Evolutionary conservation across 768 basidiomycete genomes (phyloP), one percentile per base, ranked within the genome.

Genomic region (Paxillus involutus): DNA sequence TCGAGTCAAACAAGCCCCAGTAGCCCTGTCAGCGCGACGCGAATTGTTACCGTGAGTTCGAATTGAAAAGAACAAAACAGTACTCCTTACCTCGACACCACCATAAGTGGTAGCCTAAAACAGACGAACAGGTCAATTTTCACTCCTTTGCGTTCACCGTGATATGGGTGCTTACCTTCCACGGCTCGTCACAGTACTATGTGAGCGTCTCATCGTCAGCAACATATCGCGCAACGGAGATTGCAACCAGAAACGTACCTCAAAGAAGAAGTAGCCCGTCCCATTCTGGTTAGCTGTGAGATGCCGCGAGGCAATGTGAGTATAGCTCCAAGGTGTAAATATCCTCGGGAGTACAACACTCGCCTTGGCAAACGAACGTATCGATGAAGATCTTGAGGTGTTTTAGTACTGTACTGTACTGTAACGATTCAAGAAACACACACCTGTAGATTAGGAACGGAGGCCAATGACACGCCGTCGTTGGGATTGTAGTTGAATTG

Each of bases 201-300:
- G 26, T 26, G 51, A 56, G 37, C 3, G 16, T 24, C 10, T 4
- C 12, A 32, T 21, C 32, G 32, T 17, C 19, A 40, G 33, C 17
- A n/a, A 32, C 3, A 40, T 56, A 42, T 17, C 59, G 49, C 54
- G 33, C 19, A 19, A 35, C 30, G 17, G 29, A 37, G 26, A 40
- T 49, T 33, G n/a, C 21, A 46, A 13, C 29, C 17, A 5, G n/a
- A 39, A 47, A 58, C 69, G 7, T 16, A 82, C 82, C 77, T 89
- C 89, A 55, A 93, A 92, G 76, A 82, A 95, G 80, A 94, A 97
- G 73, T 96, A 96, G 14, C 82, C 76, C 1, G 90, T 94, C 12
- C 81, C 81, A 57, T 94, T 94, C 16, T 68, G 56, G 67, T 94
- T 97, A 0, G 95, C 89, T 65, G 84, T 80, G 19, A 8, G 19